Evolutionary conservation across 2,329 filamentous ascomycete species (phyloP).

Genomic region (Penicillium aurantiogriseum): DNA sequence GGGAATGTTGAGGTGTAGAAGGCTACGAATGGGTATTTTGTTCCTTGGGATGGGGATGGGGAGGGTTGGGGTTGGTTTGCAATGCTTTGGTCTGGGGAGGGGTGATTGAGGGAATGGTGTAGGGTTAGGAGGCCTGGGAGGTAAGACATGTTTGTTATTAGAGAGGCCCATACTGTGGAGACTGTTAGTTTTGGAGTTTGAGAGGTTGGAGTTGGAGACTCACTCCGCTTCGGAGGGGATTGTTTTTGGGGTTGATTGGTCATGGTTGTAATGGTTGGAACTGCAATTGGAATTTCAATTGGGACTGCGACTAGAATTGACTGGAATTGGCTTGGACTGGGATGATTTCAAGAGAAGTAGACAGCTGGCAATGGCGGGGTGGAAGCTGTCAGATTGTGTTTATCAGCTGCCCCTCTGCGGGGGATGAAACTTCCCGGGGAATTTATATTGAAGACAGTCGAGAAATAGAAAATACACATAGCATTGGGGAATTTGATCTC

Average conservation of each 20-base stretch:
- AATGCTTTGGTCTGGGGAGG: constrained; percentile 10
- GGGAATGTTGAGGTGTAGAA: constrained; percentile 76
- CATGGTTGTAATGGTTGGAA: not conserved
- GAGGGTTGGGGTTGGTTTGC: not conserved
- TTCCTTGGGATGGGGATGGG: constrained; percentile 43
- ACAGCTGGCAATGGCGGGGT: not conserved
- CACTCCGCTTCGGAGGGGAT: constrained; percentile 7
- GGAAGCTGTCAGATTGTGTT: not conserved
- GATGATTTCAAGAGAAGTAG: not conserved
- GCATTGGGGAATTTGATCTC: not conserved
- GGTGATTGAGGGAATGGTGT: constrained; percentile 65
- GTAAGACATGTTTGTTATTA: constrained; percentile 78
- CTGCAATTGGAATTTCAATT: not conserved
- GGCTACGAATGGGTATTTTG: constrained; percentile 68
- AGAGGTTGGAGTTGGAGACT: not conserved
- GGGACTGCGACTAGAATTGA: not conserved
- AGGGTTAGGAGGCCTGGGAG: constrained; percentile 76
- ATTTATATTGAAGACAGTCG: not conserved
- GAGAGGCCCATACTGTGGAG: constrained; percentile 70
- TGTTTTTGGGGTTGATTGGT: not conserved
- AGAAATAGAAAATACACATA: not conserved
- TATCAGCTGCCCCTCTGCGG: not conserved
- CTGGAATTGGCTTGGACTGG: not conserved
- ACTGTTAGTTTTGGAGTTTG: not conserved
- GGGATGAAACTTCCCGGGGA: not conserved